Evolutionary conservation across 805 yeast species (phyloP).

Genomic region (Monosporozyma aquatica): DNA sequence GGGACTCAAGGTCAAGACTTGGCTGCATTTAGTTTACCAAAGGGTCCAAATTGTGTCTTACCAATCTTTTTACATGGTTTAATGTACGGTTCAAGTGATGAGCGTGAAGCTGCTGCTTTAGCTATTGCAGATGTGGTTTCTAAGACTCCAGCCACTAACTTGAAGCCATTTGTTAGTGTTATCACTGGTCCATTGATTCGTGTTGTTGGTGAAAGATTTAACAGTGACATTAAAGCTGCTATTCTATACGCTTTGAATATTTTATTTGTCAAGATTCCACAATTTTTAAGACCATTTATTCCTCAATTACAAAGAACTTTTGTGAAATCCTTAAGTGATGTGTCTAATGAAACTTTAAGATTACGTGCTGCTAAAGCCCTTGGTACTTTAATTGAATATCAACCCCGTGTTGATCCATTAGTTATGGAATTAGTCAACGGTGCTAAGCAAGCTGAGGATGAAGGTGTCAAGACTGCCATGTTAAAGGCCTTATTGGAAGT

Average conservation of each 20-base stretch:
- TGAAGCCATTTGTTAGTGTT: conserved; percentile 82
- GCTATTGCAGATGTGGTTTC: conserved; percentile 83
- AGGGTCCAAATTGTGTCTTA: conserved; percentile 78
- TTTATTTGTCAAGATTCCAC: conserved; percentile 75
- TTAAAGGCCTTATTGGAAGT: conserved; percentile 77
- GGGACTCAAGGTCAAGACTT: conserved; percentile 58
- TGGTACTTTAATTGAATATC: conserved; percentile 79
- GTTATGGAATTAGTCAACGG: conserved; percentile 76
- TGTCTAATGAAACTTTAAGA: conserved; percentile 61
- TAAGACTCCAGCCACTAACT: conserved; percentile 71
- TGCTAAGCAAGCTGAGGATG: conserved; percentile 53
- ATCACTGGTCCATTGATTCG: conserved; percentile 97
- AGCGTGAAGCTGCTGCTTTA: conserved; percentile 76
- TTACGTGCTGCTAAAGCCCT: conserved; percentile 82
- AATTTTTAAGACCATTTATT: conserved; percentile 84
- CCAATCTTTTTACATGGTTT: conserved; percentile 92
- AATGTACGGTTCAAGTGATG: conserved; percentile 82
- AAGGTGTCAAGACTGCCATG: conserved; percentile 78
- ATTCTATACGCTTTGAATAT: conserved; percentile 76
- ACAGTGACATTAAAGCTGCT: conserved; percentile 89
- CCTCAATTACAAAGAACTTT: conserved; percentile 97
- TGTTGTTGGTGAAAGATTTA: conserved; percentile 92
- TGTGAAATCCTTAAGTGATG: conserved; percentile 81
- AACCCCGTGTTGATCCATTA: conserved; percentile 89
- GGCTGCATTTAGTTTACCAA: conserved; percentile 62